Conservation (phyloP, 2,329 filamentous ascomycete genomes). For the Pleoardoris graminearum region DNA sequence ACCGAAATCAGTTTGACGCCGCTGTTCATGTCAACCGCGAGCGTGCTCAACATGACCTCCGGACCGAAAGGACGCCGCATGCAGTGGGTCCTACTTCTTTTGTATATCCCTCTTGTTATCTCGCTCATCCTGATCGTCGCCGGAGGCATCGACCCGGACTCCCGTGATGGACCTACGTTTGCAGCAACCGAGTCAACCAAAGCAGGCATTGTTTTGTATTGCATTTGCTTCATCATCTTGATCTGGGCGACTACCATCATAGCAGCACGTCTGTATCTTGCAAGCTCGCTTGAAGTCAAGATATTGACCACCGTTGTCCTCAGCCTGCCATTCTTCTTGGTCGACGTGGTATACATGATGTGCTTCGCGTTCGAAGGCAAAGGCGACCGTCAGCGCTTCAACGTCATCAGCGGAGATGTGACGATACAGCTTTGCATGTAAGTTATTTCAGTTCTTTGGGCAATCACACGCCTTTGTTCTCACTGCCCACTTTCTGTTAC, state of each 20-base stretch:
- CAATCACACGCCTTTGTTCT: neutral
- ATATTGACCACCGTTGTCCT: slow-evolving; percentile 42
- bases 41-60: slow-evolving; percentile 39
- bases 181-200: slow-evolving; percentile 41
- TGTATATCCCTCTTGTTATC: slow-evolving; percentile 38
- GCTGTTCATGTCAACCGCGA: slow-evolving; percentile 41
- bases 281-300: slow-evolving; percentile 36
- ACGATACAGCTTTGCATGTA: slow-evolving; percentile 44
- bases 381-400: slow-evolving; percentile 32
- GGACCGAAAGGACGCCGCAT: slow-evolving; percentile 42
- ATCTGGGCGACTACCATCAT: slow-evolving; percentile 44
- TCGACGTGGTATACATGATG: slow-evolving; percentile 45
- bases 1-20: slow-evolving; percentile 42
- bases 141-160: slow-evolving; percentile 41
- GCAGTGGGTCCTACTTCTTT: slow-evolving; percentile 42
- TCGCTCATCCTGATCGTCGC: slow-evolving; percentile 43
- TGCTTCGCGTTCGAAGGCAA: slow-evolving; percentile 41
- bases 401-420: slow-evolving; percentile 41
- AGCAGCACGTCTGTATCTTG: slow-evolving; percentile 39
- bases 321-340: slow-evolving; percentile 42
- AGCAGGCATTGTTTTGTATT: slow-evolving; percentile 40
- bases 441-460: slow-evolving; percentile 13
- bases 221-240: slow-evolving; percentile 38
- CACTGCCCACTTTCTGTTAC: neutral
- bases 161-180: slow-evolving; percentile 35